Percentiles rank a stretch among this genome's conserved stretches.
phyloP scores from a whole-genome alignment of 805 yeast species.

The Candida verbasci region DNA sequence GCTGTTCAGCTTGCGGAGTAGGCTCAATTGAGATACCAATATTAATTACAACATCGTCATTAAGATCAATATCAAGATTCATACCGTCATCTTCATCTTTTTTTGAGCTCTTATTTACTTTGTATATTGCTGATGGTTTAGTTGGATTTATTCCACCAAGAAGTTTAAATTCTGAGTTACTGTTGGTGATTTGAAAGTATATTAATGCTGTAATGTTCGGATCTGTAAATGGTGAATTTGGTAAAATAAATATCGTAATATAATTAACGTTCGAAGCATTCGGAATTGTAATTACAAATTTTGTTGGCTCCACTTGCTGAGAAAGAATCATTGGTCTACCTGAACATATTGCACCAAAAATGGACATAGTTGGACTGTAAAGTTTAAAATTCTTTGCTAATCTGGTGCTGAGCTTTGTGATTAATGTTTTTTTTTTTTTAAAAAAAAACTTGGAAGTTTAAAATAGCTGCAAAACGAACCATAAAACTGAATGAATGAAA shows the following conservation, averaged over 20 bases:
- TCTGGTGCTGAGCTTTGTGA: too few species aligned
- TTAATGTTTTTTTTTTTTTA: too few species aligned
- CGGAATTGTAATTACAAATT: conserved; percentile 60
- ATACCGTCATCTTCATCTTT: conserved; percentile 35
- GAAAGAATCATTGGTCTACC: conserved; percentile 60
- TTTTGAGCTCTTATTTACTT: conserved; percentile 45
- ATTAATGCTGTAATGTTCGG: conserved; percentile 75
- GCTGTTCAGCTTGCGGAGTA: conserved; percentile 56
- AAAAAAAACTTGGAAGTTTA: too few species aligned
- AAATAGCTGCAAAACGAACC: too few species aligned
- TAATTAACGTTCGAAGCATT: conserved; percentile 69
- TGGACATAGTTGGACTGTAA: too few species aligned
- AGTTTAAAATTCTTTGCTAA: too few species aligned
- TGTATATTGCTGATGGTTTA: conserved; percentile 91
- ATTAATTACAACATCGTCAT: conserved; percentile 26
- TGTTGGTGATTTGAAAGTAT: conserved; percentile 75
- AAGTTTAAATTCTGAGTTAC: conserved; percentile 48
- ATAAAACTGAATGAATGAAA: too few species aligned
- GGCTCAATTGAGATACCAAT: conserved; percentile 95
- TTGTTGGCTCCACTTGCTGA: conserved; percentile 62
- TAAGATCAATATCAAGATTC: conserved; percentile 24
- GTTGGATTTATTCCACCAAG: conserved; percentile 57
- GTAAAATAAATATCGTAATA: conserved; percentile 78
- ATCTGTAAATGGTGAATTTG: conserved; percentile 66
- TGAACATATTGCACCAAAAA: conserved; percentile 77